Evolutionary conservation across 2,329 filamentous ascomycete genomes (phyloP).

Genomic region (Plectosphaerella plurivora): DNA sequence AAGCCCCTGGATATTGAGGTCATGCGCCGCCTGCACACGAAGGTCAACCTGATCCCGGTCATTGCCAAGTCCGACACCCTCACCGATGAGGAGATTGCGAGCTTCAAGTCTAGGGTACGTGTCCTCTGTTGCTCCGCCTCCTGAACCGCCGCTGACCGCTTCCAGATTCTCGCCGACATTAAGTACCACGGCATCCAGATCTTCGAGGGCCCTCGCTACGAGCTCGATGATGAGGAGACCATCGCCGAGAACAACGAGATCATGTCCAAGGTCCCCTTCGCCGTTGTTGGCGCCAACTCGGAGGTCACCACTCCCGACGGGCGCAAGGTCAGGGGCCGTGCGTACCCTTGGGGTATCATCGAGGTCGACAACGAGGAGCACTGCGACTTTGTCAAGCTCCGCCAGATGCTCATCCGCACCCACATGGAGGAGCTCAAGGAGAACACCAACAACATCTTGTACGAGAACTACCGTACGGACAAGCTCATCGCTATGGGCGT

Average conservation of each 20-base stretch:
- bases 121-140: not conserved
- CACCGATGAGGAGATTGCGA: conserved; percentile 90
- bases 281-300: conserved; percentile 92
- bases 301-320: conserved; percentile 90
- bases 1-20: conserved; percentile 99
- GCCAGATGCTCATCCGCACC: conserved; percentile 99
- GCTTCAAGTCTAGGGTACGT: conserved; percentile 95
- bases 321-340: conserved; percentile 90
- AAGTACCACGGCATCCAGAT: conserved; percentile 97
- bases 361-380: conserved; percentile 99
- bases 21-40: conserved; percentile 98
- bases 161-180: conserved; percentile 91
- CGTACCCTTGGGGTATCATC: conserved; percentile 97
- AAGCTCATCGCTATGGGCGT: conserved; percentile 99
- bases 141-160: conserved; percentile 3
- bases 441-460: conserved; percentile 97
- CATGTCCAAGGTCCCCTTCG: conserved; percentile 99
- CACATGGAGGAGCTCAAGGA: conserved; percentile 99
- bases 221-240: conserved; percentile 98
- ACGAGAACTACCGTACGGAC: conserved; percentile 99
- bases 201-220: conserved; percentile 97
- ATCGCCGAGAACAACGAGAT: conserved; percentile 99
- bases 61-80: conserved; percentile 98
- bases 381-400: conserved; percentile 99
- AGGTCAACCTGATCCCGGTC: conserved; percentile 99